Evolutionary conservation across 2,329 filamentous ascomycete genomes (phyloP).

Genomic region (Ambrosiella xylebori): DNA sequence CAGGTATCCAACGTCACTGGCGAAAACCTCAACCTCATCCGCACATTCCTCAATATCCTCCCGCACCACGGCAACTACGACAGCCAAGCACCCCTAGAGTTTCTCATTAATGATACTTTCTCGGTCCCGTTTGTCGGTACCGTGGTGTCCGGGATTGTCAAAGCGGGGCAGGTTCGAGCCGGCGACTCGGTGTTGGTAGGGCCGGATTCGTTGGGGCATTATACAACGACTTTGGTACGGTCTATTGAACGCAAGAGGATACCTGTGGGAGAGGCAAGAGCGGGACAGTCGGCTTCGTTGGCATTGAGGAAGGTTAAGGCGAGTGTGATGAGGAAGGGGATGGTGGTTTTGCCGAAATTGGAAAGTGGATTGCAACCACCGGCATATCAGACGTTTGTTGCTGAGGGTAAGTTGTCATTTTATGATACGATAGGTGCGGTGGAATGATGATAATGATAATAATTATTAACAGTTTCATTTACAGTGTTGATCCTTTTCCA

Average conservation of each 20-base stretch:
- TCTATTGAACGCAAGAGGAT: conserved; percentile 93
- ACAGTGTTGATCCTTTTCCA: conserved; percentile 82
- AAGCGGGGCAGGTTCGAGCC: conserved; percentile 69
- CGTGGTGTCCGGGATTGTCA: conserved; percentile 86
- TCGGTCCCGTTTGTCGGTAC: conserved; percentile 95
- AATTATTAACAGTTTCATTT: conserved; percentile 1
- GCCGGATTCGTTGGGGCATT: conserved; percentile 79
- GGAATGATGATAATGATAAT: background rate
- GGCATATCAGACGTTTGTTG: conserved; percentile 62
- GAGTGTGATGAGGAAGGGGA: conserved; percentile 91
- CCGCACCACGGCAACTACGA: conserved; percentile 92
- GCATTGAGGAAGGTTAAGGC: conserved; percentile 73
- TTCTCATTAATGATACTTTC: conserved; percentile 93
- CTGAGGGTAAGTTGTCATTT: conserved; percentile 39
- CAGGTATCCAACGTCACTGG: conserved; percentile 97
- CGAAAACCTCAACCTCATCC: conserved; percentile 73
- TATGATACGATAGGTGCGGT: background rate
- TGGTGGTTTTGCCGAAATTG: conserved; percentile 81
- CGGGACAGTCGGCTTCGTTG: conserved; percentile 84
- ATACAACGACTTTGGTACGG: conserved; percentile 69
- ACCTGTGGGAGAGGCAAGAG: conserved; percentile 67
- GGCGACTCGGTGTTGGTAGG: conserved; percentile 84
- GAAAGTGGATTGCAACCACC: conserved; percentile 47
- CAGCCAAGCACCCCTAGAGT: conserved; percentile 73
- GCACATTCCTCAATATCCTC: conserved; percentile 85